A percentile compares a stretch with the other conserved stretches of the same genome.
Conservation (phyloP, 768 basidiomycete genomes). For the Suillus weaverae region DNA sequence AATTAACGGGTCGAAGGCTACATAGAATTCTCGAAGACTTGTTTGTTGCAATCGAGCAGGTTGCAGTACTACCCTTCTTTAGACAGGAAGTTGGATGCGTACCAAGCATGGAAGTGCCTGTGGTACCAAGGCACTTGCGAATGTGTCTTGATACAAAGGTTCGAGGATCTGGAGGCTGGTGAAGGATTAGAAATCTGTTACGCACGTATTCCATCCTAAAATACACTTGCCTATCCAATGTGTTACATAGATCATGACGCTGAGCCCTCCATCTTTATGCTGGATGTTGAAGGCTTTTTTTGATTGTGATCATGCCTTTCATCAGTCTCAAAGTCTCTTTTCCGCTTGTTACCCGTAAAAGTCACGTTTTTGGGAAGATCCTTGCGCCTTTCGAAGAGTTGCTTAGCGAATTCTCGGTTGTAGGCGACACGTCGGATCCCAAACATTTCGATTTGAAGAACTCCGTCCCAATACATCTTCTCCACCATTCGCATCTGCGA, state of each 20-base stretch:
- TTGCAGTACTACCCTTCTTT: slow-evolving; percentile 68
- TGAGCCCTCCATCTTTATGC: background rate
- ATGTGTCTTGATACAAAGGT: slow-evolving; percentile 68
- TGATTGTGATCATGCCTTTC: background rate
- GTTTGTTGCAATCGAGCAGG: slow-evolving; percentile 67
- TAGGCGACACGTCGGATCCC: slow-evolving; percentile 23
- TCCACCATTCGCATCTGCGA: slow-evolving; percentile 25
- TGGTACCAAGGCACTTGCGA: slow-evolving; percentile 60
- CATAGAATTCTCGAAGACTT: slow-evolving; percentile 80
- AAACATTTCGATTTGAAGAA: slow-evolving; percentile 30
- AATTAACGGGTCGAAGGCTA: slow-evolving; percentile 83
- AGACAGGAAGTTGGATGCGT: slow-evolving; percentile 1
- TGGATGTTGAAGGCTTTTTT: background rate
- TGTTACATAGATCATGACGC: background rate
- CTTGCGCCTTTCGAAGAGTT: slow-evolving; percentile 12
- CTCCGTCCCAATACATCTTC: slow-evolving; percentile 29
- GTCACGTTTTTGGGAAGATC: background rate
- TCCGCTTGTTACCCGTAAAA: background rate
- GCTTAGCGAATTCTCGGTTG: slow-evolving; percentile 16
- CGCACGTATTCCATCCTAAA: background rate
- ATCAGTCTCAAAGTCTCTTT: background rate
- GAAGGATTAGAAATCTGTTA: background rate
- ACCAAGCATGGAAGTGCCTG: slow-evolving; percentile 6
- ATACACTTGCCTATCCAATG: background rate
- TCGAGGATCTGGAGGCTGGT: slow-evolving; percentile 30